Percentiles rank a stretch among this genome's conserved stretches.
Evolutionary conservation across 202 grass and related monocot genomes (phyloP).

Genomic region (Dendrocalamus latiflorus): DNA sequence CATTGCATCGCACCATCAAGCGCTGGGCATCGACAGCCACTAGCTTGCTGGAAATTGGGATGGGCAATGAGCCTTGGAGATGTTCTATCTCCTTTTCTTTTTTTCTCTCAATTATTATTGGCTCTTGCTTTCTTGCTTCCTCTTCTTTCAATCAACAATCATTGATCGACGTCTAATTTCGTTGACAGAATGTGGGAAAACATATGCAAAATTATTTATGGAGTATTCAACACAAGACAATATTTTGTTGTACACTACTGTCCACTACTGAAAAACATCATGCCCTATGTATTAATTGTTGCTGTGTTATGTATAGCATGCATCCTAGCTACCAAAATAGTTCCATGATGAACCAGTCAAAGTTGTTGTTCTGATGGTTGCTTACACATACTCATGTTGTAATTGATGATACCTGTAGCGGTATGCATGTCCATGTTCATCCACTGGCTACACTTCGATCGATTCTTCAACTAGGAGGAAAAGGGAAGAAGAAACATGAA

Average conservation of each 20-base stretch:
- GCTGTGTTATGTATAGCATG: not conserved
- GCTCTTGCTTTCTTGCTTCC: not conserved
- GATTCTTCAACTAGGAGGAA: not conserved
- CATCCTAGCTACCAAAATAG: not conserved
- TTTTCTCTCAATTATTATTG: not conserved
- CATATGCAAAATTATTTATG: not conserved
- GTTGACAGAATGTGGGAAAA: not conserved
- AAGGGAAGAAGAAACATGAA: not conserved
- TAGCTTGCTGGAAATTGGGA: not conserved
- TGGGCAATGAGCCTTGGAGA: not conserved
- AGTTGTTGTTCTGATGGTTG: not conserved
- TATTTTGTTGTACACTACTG: not conserved
- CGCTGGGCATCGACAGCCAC: not conserved
- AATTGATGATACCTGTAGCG: not conserved
- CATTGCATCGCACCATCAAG: not conserved
- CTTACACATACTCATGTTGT: not conserved
- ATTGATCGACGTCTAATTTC: conserved; percentile 2
- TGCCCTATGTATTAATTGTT: not conserved
- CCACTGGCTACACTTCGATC: not conserved
- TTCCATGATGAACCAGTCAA: not conserved
- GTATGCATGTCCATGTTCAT: not conserved
- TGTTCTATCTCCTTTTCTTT: not conserved
- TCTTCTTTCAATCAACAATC: not conserved
- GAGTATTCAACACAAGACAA: not conserved
- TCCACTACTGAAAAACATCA: too few species aligned